Percentiles rank a stretch among this genome's conserved stretches.
These are phyloP conservation scores for Alternaria sp. DNA, from an alignment of 2,329 filamentous ascomycete genomes.

Conservation along the genomic window DNA sequence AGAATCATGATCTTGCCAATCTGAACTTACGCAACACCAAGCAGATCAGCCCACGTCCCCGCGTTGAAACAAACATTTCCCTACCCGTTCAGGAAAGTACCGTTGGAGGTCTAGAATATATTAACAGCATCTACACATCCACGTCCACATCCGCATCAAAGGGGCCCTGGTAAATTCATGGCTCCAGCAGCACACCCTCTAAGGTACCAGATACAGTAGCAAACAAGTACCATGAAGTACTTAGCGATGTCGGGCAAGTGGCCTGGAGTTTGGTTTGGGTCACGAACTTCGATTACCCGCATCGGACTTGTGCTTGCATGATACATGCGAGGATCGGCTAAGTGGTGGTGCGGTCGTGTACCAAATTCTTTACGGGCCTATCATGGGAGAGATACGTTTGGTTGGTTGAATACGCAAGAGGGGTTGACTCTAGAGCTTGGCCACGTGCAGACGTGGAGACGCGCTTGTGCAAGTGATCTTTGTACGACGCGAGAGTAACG, in stretches of 20 bases:
- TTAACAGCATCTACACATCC: not conserved
- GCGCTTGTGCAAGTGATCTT: not conserved
- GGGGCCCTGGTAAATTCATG: not conserved
- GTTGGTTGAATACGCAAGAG: not conserved
- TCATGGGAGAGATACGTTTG: not conserved
- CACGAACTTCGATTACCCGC: constrained; percentile 2
- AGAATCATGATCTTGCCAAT: not conserved
- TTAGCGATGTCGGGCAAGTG: not conserved
- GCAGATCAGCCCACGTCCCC: not conserved
- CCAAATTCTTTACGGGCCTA: not conserved
- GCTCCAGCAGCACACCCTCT: not conserved
- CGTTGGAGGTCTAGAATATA: not conserved
- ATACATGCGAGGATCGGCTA: not conserved
- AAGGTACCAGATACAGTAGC: not conserved
- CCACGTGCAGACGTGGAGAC: not conserved
- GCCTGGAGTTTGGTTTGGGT: not conserved
- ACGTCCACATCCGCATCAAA: not conserved
- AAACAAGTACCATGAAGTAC: not conserved
- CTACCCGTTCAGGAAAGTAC: not conserved
- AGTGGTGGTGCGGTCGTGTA: not conserved
- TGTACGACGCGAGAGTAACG: constrained; percentile 6
- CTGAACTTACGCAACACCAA: not conserved
- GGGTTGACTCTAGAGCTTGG: not conserved
- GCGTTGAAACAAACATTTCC: not conserved
- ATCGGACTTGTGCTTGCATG: not conserved